Percentiles rank a stretch among this genome's conserved stretches.
Evolutionary conservation across 306 rosid species (phyloP).

Genomic region (Cicer judaicum): DNA sequence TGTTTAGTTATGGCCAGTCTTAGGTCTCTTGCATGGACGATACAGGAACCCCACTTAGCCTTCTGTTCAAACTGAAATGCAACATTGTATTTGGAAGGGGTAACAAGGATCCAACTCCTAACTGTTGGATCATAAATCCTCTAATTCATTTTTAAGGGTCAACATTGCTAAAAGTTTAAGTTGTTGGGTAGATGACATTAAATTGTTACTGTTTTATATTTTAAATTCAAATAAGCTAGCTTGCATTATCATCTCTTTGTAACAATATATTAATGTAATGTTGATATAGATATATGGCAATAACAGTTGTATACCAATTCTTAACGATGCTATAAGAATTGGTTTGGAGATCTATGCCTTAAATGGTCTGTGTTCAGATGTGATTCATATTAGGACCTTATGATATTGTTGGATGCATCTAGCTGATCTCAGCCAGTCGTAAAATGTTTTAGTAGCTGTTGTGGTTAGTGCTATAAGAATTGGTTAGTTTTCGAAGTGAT

Average conservation of each 20-base stretch:
- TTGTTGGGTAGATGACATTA: neutral
- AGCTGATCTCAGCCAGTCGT: neutral
- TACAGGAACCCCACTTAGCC: neutral
- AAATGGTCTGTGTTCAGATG: constrained; percentile 2
- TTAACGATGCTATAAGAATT: constrained; percentile 27
- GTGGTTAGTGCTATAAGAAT: constrained; percentile 17
- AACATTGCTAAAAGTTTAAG: neutral
- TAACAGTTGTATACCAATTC: neutral
- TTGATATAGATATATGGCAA: neutral
- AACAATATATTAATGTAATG: constrained; percentile 6
- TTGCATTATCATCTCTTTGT: constrained; percentile 9
- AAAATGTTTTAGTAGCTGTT: constrained; percentile 2
- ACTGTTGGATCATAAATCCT: constrained; percentile 15
- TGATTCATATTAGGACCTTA: constrained; percentile 18
- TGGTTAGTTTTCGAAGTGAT: constrained; percentile 4
- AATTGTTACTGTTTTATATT: constrained; percentile 10
- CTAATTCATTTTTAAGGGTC: neutral
- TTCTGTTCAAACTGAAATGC: neutral
- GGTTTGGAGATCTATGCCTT: neutral
- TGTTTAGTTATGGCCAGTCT: constrained; percentile 26
- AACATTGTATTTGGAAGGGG: constrained; percentile 13
- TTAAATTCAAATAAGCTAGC: neutral
- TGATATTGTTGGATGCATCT: neutral
- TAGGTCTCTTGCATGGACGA: constrained; percentile 26
- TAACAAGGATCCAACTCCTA: constrained; percentile 2